Conservation (phyloP, 2,329 filamentous ascomycete species). For the Zymoseptoria ardabiliae region DNA sequence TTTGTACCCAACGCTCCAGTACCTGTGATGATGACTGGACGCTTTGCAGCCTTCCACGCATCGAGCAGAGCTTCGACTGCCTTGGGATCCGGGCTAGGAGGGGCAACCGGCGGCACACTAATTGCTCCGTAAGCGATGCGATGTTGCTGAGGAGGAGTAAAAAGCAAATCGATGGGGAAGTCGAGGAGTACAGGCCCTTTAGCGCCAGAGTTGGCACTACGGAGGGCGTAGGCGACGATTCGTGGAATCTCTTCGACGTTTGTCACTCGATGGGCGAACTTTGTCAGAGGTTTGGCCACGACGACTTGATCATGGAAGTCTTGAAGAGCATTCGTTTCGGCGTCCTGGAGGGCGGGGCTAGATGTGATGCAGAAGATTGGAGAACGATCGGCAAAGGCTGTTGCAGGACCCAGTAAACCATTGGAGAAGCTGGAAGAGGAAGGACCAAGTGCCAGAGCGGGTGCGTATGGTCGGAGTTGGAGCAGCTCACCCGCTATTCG, state of each 20-base stretch:
- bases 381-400: constrained; percentile 39
- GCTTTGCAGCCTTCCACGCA: constrained; percentile 30
- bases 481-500: constrained; percentile 39
- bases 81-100: constrained; percentile 32
- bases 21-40: constrained; percentile 38
- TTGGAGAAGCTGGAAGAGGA: constrained; percentile 37
- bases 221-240: constrained; percentile 37
- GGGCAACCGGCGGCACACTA: constrained; percentile 27
- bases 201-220: constrained; percentile 34
- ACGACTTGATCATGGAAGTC: constrained; percentile 43
- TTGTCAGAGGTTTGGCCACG: constrained; percentile 37
- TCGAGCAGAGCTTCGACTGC: constrained; percentile 30
- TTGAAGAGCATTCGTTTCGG: constrained; percentile 42
- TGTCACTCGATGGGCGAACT: constrained; percentile 41
- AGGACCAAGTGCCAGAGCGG: neutral
- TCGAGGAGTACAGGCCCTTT: constrained; percentile 36
- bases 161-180: constrained; percentile 37
- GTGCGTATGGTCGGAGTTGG: too few species aligned
- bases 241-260: constrained; percentile 40
- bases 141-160: constrained; percentile 33
- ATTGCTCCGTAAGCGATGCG: constrained; percentile 38
- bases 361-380: constrained; percentile 41
- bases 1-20: constrained; percentile 31
- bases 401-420: constrained; percentile 40
- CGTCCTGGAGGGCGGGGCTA: constrained; percentile 38